Conservation (phyloP, 2,329 filamentous ascomycete genomes). For the Hypoxylon sp. region DNA sequence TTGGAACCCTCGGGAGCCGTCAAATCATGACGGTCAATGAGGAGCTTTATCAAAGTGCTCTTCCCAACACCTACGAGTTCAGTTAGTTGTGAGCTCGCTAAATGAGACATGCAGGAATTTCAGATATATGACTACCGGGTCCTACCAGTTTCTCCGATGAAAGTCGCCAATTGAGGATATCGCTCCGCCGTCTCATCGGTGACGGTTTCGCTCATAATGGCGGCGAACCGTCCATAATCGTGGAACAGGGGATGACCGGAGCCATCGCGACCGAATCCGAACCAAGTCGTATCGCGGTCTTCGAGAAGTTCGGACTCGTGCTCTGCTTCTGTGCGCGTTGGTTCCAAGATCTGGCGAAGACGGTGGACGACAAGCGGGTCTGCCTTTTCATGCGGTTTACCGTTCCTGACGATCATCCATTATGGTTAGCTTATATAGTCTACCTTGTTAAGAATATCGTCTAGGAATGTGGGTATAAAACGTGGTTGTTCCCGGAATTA, state of each 20-base stretch:
- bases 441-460: background rate
- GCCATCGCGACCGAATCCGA: constrained; percentile 52
- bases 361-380: constrained; percentile 51
- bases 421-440: constrained; percentile 36
- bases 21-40: constrained; percentile 57
- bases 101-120: background rate
- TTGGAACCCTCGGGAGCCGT: constrained; percentile 47
- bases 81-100: constrained; percentile 3
- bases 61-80: constrained; percentile 59
- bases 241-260: constrained; percentile 49
- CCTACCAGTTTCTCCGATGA: constrained; percentile 59
- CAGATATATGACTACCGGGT: background rate
- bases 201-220: constrained; percentile 55
- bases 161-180: constrained; percentile 59
- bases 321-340: constrained; percentile 50
- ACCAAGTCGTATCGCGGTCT: constrained; percentile 54
- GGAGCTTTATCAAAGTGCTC: constrained; percentile 63
- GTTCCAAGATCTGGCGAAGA: constrained; percentile 52
- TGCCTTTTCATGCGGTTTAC: constrained; percentile 53
- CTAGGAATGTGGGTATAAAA: constrained; percentile 6
- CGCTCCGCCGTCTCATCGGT: constrained; percentile 48
- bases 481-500: constrained; percentile 23
- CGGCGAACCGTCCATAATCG: constrained; percentile 58
- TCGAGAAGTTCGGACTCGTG: constrained; percentile 52
- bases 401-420: constrained; percentile 48